Conservation (phyloP, 169 alveolate genomes). For the Plasmodium malariae region DNA sequence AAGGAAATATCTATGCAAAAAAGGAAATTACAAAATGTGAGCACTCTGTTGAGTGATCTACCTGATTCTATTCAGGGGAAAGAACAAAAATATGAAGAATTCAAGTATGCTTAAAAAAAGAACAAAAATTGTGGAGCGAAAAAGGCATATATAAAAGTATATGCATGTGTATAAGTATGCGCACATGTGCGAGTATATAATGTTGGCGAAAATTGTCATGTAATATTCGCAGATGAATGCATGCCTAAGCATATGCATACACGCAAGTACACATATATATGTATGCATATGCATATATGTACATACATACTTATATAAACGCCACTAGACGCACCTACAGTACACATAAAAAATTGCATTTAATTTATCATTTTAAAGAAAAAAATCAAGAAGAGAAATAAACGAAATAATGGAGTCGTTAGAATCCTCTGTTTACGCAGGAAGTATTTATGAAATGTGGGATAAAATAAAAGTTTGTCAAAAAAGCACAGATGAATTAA, state of each 20-base stretch:
- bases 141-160: neutral
- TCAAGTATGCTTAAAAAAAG: constrained; percentile 34
- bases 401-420: constrained; percentile 23
- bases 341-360: neutral
- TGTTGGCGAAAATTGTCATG: neutral
- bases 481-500: constrained; percentile 14
- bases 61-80: constrained; percentile 41
- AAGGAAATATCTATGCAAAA: constrained; percentile 53
- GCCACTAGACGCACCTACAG: no score
- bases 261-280: no score
- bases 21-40: constrained; percentile 28
- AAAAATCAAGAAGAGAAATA: constrained; percentile 35
- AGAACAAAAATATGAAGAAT: constrained; percentile 37
- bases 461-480: constrained; percentile 43
- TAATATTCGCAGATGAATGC: neutral
- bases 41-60: constrained; percentile 25
- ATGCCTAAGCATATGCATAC: neutral
- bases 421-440: constrained; percentile 12
- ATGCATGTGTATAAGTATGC: neutral
- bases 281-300: constrained; percentile 5
- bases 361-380: constrained; percentile 15
- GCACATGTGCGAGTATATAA: neutral
- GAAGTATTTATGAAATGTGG: constrained; percentile 39
- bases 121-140: neutral
- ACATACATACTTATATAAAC: no score